Base-by-base conservation (phyloP, 352 stramenopile genomes). In the Phytophthora cajani region DNA sequence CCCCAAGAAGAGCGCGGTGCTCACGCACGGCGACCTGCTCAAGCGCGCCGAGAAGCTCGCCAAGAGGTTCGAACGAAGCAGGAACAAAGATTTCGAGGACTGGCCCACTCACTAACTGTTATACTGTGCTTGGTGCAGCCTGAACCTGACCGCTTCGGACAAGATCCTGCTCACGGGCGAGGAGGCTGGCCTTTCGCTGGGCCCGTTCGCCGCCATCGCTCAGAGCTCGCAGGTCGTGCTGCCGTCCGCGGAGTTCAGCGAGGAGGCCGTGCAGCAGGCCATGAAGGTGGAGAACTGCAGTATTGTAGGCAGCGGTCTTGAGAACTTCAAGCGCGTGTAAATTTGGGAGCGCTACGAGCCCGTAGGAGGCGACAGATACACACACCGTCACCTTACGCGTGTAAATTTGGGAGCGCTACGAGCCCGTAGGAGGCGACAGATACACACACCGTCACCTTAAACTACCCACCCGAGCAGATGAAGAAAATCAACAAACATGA, bases 271-370 rank as follows among this genome's bases (percentile, higher is more conserved):
- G 52, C 67, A 90, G 75, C 79, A 94, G 74, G 87, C 88, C 47
- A 76, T 90, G 42, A 85, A 93, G 78, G 56, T 92, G 54, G 89
- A 97, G 66, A 62, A 82, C 67, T 92, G 84, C 75, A 95, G 65
- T 77, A 78, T 97, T 63, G 77, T 94, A 71, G 88, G 87, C 69
- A 87, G 84, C 63, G 84, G 84, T 33, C 79, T 85, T 38, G 66
- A 87, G 58, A 83, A 90, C 73, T 95, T 94, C 77, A 93, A 93
- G 84, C 87, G 89, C 67, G 80, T 95, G 64, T 93, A 91, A 92
- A 57, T 54, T 38, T 76, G 38, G 60, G 57, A 36, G 32, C 53
- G 63, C 25, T 58, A 55, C 7, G 25, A 67, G 56, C 51, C 47
- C 57, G 1, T 52, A 12, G 30, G 44, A 30, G 30, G 52, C 40